Evolutionary conservation across 2,329 filamentous ascomycete genomes (phyloP), one percentile per base, ranked within the genome.

Genomic region (Coniella vitis): DNA sequence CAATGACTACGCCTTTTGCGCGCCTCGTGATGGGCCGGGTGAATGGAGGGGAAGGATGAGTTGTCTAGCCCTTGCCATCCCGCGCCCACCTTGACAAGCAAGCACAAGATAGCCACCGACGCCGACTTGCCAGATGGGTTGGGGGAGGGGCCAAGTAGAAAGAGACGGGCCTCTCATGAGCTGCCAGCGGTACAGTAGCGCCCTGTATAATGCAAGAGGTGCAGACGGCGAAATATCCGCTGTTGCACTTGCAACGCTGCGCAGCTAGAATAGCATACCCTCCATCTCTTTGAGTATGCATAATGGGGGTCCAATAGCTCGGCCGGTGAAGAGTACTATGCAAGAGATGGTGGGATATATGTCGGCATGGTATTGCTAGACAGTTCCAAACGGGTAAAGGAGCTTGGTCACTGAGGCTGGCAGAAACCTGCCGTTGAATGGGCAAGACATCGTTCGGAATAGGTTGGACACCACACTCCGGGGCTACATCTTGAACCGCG

Each of bases 201-300:
- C 45, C 38, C 51, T 50, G 51, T 50, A 50, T 38, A 31, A 49
- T 53, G 47, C 43, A 53, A 12, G 16, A 45, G 35, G 51, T 53
- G 51, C 51, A 53, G 45, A 46, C 51, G 51, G 51, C 51, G 43
- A 53, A 43, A 47, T 50, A 39, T 50, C 47, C 47, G 51, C 42
- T 47, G 51, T 45, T 43, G 41, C 51, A 48, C 51, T 53, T 53
- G 51, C 36, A 38, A 40, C 45, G 21, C 25, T 48, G 43, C 43
- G 50, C 38, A 49, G 47, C 47, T 42, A 29, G 8, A 47, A 29
- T 29, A 29, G 25, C 43, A 39, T 45, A 42, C 43, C 38, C 21
- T 35, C 42, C 51, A 17, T 21, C 44, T 35, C 36, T n/a, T n/a
- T 20, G 17, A 29, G 36, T 39, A n/a, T 39, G 45, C 29, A 47